Base-by-base conservation (phyloP, 2,329 filamentous ascomycete genomes). In the Alternaria rosae region DNA sequence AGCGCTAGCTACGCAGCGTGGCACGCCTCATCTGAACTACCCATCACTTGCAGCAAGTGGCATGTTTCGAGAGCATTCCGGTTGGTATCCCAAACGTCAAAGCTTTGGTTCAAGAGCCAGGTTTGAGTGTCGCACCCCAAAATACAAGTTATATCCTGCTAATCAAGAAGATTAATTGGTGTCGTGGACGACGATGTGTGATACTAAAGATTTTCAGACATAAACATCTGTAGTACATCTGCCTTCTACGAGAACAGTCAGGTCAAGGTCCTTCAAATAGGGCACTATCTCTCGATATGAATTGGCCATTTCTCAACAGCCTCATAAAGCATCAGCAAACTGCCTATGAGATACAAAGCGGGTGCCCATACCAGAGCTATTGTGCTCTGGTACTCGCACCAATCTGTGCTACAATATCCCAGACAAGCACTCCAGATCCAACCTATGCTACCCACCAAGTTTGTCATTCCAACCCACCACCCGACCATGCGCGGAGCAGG, bases 221-320 rank as follows among this genome's bases (percentile, higher is more conserved):
- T n/a, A n/a, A n/a, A n/a, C n/a, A n/a, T n/a, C n/a, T n/a, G n/a
- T n/a, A n/a, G n/a, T n/a, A n/a, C n/a, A n/a, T n/a, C n/a, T n/a
- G n/a, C n/a, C n/a, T n/a, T n/a, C n/a, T n/a, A n/a, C n/a, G n/a
- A n/a, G n/a, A n/a, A n/a, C n/a, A n/a, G n/a, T n/a, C 7, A 10
- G 11, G 23, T 10, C 13, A n/a, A 26, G 23, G 23, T 26, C 9
- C 7, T 13, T 10, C 13, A 26, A 6, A 26, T 15, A 1, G 23
- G n/a, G 4, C 26, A n/a, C 48, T 35, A 52, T 23, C 28, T 5
- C 13, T 55, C 53, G 5, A 35, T 32, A 15, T 55, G 53, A 12
- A 55, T 45, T 1, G 54, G 43, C 28, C 28, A 56, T 38, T 48
- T 48, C 28, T 56, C 42, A 12, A 56, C 54, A 23, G 43, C 54